A percentile compares a stretch with the other conserved stretches of the same genome.
These are phyloP conservation scores for Neurospora sp. DNA, from an alignment of 2,329 filamentous ascomycete species.

Conservation along the genomic window DNA sequence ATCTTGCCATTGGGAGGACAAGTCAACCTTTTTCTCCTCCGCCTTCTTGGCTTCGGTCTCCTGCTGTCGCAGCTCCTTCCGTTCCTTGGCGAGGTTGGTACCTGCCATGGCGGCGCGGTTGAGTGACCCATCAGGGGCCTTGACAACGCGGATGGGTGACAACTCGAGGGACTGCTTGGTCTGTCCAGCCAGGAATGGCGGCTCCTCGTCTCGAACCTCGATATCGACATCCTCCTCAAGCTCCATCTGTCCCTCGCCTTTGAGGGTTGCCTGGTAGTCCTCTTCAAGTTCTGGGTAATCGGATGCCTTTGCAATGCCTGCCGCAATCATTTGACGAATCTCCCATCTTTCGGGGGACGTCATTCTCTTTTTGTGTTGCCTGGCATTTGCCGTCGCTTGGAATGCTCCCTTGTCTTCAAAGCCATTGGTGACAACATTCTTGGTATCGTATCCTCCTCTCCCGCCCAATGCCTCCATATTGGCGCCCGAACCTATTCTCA, in stretches of 20 bases:
- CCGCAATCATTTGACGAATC: constrained; percentile 91
- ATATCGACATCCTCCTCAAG: constrained; percentile 96
- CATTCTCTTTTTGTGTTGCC: constrained; percentile 75
- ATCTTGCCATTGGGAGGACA: constrained; percentile 90
- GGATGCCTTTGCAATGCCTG: constrained; percentile 81
- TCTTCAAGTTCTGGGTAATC: constrained; percentile 94
- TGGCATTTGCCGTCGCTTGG: constrained; percentile 45
- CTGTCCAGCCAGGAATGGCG: constrained; percentile 88
- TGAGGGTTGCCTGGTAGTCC: constrained; percentile 80
- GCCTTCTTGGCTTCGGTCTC: constrained; percentile 67
- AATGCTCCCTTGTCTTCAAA: constrained; percentile 45
- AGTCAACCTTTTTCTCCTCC: constrained; percentile 69
- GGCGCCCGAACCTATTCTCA: constrained; percentile 74
- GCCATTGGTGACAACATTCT: constrained; percentile 16
- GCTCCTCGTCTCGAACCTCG: constrained; percentile 91
- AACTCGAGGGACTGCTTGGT: constrained; percentile 93
- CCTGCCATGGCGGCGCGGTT: constrained; percentile 95
- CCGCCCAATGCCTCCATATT: constrained; percentile 74
- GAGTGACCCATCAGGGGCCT: constrained; percentile 95
- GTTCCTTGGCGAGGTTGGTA: constrained; percentile 77
- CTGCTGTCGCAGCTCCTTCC: constrained; percentile 78
- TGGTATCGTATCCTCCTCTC: constrained; percentile 20
- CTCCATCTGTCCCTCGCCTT: constrained; percentile 78
- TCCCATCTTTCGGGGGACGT: constrained; percentile 97
- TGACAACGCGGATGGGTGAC: constrained; percentile 91